Percentiles rank a stretch among this genome's conserved stretches.
phyloP scores from a whole-genome alignment of 352 stramenopile species.

The Globisporangium cederbergense region DNA sequence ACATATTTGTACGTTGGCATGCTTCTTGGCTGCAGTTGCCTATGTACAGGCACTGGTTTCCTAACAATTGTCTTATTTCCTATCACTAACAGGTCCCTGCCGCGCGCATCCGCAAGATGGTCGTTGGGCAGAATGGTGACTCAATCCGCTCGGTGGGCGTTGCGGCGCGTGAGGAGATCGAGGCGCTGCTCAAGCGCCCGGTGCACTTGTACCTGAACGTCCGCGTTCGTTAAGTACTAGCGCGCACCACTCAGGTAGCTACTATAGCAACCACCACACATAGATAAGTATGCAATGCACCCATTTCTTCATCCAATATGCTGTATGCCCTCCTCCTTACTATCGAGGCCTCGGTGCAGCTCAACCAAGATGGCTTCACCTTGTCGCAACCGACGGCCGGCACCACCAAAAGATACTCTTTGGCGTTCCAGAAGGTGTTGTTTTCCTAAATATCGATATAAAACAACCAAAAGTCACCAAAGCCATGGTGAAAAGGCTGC shows the following conservation, averaged over 20 bases:
- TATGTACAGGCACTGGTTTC: background rate
- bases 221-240: conserved; percentile 41
- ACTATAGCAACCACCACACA: no score
- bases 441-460: background rate
- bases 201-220: conserved; percentile 88
- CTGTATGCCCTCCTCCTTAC: no score
- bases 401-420: background rate
- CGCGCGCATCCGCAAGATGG: conserved; percentile 72
- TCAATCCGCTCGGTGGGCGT: conserved; percentile 73
- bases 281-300: no score
- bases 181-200: conserved; percentile 58
- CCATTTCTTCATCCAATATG: no score
- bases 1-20: conserved; percentile 72
- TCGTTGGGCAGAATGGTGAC: conserved; percentile 75
- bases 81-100: conserved; percentile 47
- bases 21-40: background rate
- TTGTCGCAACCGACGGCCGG: background rate
- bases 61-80: background rate
- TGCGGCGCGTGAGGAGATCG: conserved; percentile 70
- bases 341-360: no score
- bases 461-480: no score
- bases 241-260: no score
- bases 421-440: background rate
- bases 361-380: background rate
- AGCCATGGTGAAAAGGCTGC: no score